Percentiles rank a stretch among this genome's conserved stretches.
phyloP scores from a whole-genome alignment of 768 basidiomycete genomes.

The Amanita muscaria region DNA sequence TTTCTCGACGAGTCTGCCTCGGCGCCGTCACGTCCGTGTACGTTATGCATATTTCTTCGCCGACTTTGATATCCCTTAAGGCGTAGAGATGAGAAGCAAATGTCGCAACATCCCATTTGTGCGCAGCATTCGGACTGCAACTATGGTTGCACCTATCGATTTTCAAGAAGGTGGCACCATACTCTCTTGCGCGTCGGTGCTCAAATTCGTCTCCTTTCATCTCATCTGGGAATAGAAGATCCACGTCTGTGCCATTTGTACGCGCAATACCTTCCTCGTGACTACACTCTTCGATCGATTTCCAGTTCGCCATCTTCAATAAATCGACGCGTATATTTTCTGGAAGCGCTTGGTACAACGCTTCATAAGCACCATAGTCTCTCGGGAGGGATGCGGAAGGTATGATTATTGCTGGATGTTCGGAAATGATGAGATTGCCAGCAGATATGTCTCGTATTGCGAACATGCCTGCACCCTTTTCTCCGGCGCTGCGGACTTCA shows the following conservation, averaged over 20 bases:
- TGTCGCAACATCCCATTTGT: conserved; percentile 32
- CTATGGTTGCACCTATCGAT: conserved; percentile 40
- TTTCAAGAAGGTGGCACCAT: conserved; percentile 34
- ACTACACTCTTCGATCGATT: conserved; percentile 24
- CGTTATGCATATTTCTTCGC: conserved; percentile 38
- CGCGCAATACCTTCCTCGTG: conserved; percentile 33
- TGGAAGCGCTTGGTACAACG: conserved; percentile 21
- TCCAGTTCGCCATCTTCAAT: conserved; percentile 25
- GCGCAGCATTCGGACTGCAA: conserved; percentile 36
- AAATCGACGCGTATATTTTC: conserved; percentile 18
- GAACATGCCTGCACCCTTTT: conserved; percentile 30
- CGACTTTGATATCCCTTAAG: conserved; percentile 26
- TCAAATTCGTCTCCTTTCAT: conserved; percentile 16
- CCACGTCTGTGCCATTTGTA: conserved; percentile 33
- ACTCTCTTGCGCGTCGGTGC: conserved; percentile 16
- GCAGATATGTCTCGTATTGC: conserved; percentile 23
- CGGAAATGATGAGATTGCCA: conserved; percentile 26
- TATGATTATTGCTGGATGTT: conserved; percentile 33
- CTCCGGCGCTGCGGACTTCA: conserved; percentile 18
- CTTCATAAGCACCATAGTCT: conserved; percentile 19
- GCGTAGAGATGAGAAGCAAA: conserved; percentile 34
- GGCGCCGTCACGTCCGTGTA: conserved; percentile 34
- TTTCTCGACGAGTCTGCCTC: conserved; percentile 23
- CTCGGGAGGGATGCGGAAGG: conserved; percentile 22
- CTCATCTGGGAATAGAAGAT: conserved; percentile 19